Evolutionary conservation across 176 grass and related monocot species (phyloP), one percentile per base, ranked within the genome.

Genomic region (Pharus latifolius): DNA sequence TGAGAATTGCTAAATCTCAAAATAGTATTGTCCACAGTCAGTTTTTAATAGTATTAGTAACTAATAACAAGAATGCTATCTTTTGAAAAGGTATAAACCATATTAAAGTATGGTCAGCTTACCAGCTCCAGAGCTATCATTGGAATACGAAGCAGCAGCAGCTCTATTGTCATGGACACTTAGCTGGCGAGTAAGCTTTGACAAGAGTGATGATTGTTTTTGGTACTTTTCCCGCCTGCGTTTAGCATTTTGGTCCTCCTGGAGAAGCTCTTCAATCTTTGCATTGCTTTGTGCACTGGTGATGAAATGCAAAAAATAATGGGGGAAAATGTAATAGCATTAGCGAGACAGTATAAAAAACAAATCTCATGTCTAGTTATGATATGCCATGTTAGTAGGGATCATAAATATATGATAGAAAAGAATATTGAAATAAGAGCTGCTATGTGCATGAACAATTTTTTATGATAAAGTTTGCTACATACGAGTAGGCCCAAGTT

Each of bases 231-330:
- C 87, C 68, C 95, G 76, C 62, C 72, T 83, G 12, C 58, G 79
- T 80, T 99, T 99, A 47, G 86, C 90, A 72, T 91, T 94, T 59
- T 91, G 90, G 68, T 99, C 95, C 64, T 94, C 95, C 78, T 85
- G 81, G 56, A 94, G 84, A 49, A 99, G 85, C 77, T 94, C 95
- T 81, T 99, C 95, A 45, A 91, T 99, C 84, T 77, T 93, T 32
- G 72, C 82, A 63, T 81, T 91, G 76, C 64, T 91, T 78, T 92
- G 90, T 54, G 78, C 76, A 69, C 95, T 99, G 46, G 18, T 32
- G 6, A 75, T 49, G 14, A 55, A n/a, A 11, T 51, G 45, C 9
- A 29, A 76, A 16, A 65, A 16, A 57, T 32, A 65, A 8, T 51
- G 64, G 25, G 12, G 26, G 64, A 10, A 62, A 70, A 47, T 43